Evolutionary conservation across 1,284 basidiomycete species (phyloP).

Genomic region (Pholiota adiposa): DNA sequence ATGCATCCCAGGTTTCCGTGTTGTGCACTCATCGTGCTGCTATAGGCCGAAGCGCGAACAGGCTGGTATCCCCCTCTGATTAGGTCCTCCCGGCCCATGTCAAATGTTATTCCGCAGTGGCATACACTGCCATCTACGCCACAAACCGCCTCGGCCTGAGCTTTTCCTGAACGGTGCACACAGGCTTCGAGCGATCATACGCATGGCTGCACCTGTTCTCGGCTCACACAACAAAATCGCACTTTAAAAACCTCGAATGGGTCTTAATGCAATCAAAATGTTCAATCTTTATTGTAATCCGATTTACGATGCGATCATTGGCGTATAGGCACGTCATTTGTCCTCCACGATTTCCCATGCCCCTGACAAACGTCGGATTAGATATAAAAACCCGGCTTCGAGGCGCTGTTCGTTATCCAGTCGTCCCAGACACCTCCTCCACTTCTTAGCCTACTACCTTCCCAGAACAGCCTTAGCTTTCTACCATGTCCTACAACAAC

Average conservation of each 20-base stretch:
- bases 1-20: too few relatives aligned
- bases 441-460: background rate
- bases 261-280: background rate
- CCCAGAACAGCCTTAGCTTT: background rate
- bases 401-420: background rate
- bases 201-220: background rate
- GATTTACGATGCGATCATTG: conserved; percentile 6
- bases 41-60: background rate
- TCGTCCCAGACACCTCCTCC: background rate
- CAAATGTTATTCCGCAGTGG: conserved; percentile 10
- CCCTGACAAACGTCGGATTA: conserved; percentile 8
- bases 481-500: conserved; percentile 26
- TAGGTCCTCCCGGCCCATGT: conserved; percentile 16
- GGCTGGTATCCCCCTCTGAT: background rate
- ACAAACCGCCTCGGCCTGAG: background rate
- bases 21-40: background rate
- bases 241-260: background rate
- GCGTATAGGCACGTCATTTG: conserved; percentile 17
- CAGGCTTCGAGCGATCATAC: background rate
- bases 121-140: background rate
- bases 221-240: background rate
- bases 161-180: background rate
- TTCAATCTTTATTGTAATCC: background rate
- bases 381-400: conserved; percentile 7
- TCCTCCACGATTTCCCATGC: conserved; percentile 4